phyloP scores from a whole-genome alignment of 805 yeast genomes.

The Saturnispora hagleri region DNA sequence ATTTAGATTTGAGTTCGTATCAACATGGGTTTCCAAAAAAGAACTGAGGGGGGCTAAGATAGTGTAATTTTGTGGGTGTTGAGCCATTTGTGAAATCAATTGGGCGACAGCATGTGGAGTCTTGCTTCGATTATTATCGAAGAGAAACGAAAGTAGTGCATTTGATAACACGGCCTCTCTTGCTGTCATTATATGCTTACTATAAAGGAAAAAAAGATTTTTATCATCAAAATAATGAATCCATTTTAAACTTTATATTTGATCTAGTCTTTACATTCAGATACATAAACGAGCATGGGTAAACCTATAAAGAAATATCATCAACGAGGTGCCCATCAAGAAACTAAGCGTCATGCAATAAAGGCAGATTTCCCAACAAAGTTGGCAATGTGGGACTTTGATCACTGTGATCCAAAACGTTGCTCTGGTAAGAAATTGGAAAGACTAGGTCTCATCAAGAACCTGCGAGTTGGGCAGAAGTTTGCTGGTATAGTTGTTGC shows the following conservation, averaged over 20 bases:
- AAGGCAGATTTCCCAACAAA: constrained; percentile 59
- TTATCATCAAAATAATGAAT: constrained; percentile 30
- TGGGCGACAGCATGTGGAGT: constrained; percentile 1
- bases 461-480: constrained; percentile 84
- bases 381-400: constrained; percentile 98
- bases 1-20: constrained; percentile 29
- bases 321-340: constrained; percentile 34
- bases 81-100: constrained; percentile 33
- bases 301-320: constrained; percentile 49
- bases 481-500: constrained; percentile 86
- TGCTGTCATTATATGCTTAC: constrained; percentile 24
- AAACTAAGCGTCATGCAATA: constrained; percentile 18
- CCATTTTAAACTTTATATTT: constrained; percentile 3
- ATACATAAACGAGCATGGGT: constrained; percentile 23
- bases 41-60: constrained; percentile 56
- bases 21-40: constrained; percentile 34
- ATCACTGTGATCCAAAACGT: constrained; percentile 96
- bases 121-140: neutral
- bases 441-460: constrained; percentile 73
- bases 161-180: neutral
- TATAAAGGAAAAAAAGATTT: constrained; percentile 32
- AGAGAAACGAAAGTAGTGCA: neutral
- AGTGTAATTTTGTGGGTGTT: constrained; percentile 41
- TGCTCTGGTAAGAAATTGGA: constrained; percentile 94
- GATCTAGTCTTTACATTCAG: neutral